These are phyloP conservation scores for Fusarium cyanostomum DNA, from an alignment of 2,329 filamentous ascomycete genomes.

Conservation along the genomic window DNA sequence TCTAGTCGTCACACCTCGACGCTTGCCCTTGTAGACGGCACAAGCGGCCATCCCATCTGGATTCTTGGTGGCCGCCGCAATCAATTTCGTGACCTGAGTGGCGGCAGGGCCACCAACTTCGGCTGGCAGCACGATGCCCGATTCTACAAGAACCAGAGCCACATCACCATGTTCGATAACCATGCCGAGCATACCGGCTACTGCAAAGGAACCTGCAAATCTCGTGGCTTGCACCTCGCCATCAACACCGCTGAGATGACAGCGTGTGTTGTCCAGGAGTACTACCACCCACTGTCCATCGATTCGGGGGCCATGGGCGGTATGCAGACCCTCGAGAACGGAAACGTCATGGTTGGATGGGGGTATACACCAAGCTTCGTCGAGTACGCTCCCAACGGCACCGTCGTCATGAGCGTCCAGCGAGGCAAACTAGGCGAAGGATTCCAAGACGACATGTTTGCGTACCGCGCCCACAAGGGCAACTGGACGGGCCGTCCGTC, in stretches of 20 bases:
- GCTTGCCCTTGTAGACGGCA: conserved; percentile 44
- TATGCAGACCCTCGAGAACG: conserved; percentile 40
- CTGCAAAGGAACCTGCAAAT: conserved; percentile 43
- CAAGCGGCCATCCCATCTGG: conserved; percentile 48
- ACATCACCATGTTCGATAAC: conserved; percentile 53
- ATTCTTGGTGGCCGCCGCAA: conserved; percentile 49
- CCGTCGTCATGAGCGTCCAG: conserved; percentile 41
- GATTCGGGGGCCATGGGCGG: conserved; percentile 44
- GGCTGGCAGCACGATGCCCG: conserved; percentile 53
- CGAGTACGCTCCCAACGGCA: conserved; percentile 42
- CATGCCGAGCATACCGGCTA: conserved; percentile 46
- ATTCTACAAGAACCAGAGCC: conserved; percentile 42
- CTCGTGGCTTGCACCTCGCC: conserved; percentile 45
- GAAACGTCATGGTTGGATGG: conserved; percentile 43
- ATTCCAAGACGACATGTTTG: conserved; percentile 41
- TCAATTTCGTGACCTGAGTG: conserved; percentile 49
- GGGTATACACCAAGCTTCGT: conserved; percentile 43
- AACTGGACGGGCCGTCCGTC: conserved; percentile 42
- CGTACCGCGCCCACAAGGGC: conserved; percentile 43
- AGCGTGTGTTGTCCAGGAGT: conserved; percentile 43
- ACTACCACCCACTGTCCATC: conserved; percentile 41
- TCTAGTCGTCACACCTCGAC: conserved; percentile 48
- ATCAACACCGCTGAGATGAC: conserved; percentile 45
- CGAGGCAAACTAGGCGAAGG: conserved; percentile 36
- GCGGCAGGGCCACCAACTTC: conserved; percentile 48